phyloP scores from a whole-genome alignment of 192 early-diverging fungal species.

The Thoreauomyces humboldtii region DNA sequence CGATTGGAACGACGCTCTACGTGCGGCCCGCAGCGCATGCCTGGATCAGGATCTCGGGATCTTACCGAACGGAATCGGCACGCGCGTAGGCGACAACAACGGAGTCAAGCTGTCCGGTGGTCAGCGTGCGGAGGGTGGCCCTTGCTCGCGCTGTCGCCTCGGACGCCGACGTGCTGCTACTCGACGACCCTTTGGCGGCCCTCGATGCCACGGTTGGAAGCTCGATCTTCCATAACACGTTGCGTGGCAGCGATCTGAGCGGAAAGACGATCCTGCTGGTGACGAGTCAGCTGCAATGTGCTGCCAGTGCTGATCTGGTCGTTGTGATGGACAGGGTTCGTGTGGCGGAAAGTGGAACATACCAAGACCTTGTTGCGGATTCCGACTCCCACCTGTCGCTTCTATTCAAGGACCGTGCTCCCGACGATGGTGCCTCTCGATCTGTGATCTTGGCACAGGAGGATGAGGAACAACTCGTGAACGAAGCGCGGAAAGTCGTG shows the following conservation, averaged over 20 bases:
- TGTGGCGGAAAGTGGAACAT: slow-evolving; percentile 58
- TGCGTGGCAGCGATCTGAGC: slow-evolving; percentile 49
- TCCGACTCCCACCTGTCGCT: neutral
- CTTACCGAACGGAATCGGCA: slow-evolving; percentile 29
- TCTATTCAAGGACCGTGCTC: too few relatives aligned
- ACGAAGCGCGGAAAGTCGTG: too few relatives aligned
- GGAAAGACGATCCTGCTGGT: slow-evolving; percentile 73
- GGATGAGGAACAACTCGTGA: too few relatives aligned
- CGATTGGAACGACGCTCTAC: neutral
- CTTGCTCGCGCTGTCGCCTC: slow-evolving; percentile 63
- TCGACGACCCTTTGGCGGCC: slow-evolving; percentile 72
- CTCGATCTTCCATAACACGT: slow-evolving; percentile 31
- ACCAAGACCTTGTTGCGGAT: slow-evolving; percentile 39
- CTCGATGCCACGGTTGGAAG: slow-evolving; percentile 37
- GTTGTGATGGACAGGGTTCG: slow-evolving; percentile 62
- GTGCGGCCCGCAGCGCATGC: too few relatives aligned
- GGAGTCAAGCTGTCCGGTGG: slow-evolving; percentile 94
- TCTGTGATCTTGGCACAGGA: too few relatives aligned
- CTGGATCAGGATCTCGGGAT: slow-evolving; percentile 31
- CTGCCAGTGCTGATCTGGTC: slow-evolving; percentile 67
- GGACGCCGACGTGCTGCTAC: slow-evolving; percentile 63
- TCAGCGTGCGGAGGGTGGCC: slow-evolving; percentile 52
- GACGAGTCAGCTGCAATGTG: slow-evolving; percentile 67
- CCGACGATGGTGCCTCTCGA: neutral
- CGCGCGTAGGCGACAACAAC: slow-evolving; percentile 58